phyloP scores from a whole-genome alignment of 371 early-diverging fungal species.

The Apophysomyces variabilis region DNA sequence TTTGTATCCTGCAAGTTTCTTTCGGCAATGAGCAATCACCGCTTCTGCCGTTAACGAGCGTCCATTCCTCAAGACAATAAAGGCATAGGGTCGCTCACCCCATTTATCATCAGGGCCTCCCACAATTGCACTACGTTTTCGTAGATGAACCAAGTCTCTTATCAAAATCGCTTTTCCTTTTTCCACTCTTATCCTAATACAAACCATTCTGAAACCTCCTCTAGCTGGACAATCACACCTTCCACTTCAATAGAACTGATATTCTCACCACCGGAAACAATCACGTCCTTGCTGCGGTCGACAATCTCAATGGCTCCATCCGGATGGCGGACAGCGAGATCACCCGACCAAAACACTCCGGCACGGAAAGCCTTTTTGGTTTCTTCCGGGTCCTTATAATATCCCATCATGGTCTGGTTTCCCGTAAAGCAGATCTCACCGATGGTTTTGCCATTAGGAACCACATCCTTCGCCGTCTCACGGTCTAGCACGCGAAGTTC shows the following conservation, averaged over 20 bases:
- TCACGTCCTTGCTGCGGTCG: constrained; percentile 73
- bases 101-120: constrained; percentile 66
- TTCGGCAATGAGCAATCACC: constrained; percentile 53
- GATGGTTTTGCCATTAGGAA: constrained; percentile 58
- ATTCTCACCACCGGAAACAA: constrained; percentile 79
- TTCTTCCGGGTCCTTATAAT: constrained; percentile 59
- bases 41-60: constrained; percentile 29
- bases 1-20: constrained; percentile 57
- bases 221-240: constrained; percentile 58
- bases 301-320: constrained; percentile 71
- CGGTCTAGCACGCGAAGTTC: constrained; percentile 61
- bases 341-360: constrained; percentile 74
- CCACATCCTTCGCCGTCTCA: constrained; percentile 53
- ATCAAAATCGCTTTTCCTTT: neutral
- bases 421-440: constrained; percentile 75
- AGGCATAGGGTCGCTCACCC: constrained; percentile 76
- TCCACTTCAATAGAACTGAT: constrained; percentile 76
- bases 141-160: neutral
- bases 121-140: constrained; percentile 54
- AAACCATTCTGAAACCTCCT: constrained; percentile 64
- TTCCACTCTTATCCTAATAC: neutral
- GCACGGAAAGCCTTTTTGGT: constrained; percentile 64
- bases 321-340: constrained; percentile 67
- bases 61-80: constrained; percentile 56
- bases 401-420: constrained; percentile 64